Evolutionary conservation across 768 basidiomycete species (phyloP).

Genomic region (Suillus brevipes): DNA sequence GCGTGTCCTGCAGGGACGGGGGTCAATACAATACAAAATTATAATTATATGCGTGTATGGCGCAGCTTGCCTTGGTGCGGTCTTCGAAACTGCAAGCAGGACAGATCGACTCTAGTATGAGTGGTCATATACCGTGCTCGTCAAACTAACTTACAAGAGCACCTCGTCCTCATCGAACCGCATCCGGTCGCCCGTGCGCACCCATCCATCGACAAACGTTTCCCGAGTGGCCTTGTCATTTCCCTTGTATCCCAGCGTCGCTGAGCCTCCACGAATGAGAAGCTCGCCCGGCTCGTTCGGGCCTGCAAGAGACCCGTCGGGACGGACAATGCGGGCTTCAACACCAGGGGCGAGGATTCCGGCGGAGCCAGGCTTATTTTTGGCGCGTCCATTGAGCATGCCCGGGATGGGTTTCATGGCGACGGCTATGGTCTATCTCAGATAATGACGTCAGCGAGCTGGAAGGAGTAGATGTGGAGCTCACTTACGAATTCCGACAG

Average conservation of each 20-base stretch:
- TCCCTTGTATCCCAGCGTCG: slow-evolving; percentile 64
- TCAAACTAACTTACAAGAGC: slow-evolving; percentile 51
- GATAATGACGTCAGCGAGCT: neutral
- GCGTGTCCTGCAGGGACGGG: slow-evolving; percentile 49
- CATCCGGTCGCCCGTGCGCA: slow-evolving; percentile 67
- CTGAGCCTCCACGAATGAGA: slow-evolving; percentile 48
- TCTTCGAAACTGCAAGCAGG: slow-evolving; percentile 54
- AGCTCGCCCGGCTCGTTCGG: slow-evolving; percentile 63
- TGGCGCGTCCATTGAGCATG: slow-evolving; percentile 39
- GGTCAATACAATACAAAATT: neutral
- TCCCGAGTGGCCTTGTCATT: slow-evolving; percentile 61
- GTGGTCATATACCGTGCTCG: neutral
- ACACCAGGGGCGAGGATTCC: slow-evolving; percentile 60
- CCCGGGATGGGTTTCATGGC: slow-evolving; percentile 42
- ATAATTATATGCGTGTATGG: slow-evolving; percentile 13
- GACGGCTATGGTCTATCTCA: slow-evolving; percentile 50
- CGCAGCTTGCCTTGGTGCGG: slow-evolving; percentile 53
- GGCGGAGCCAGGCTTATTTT: slow-evolving; percentile 37
- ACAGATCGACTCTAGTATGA: neutral
- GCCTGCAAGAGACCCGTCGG: slow-evolving; percentile 52
- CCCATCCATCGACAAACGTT: slow-evolving; percentile 67
- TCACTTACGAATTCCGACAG: slow-evolving; percentile 57
- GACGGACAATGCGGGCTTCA: slow-evolving; percentile 53
- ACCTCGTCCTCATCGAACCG: slow-evolving; percentile 50
- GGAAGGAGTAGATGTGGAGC: neutral